Conservation (phyloP, 192 early-diverging fungal genomes). For the Backusella liffmaniae region DNA sequence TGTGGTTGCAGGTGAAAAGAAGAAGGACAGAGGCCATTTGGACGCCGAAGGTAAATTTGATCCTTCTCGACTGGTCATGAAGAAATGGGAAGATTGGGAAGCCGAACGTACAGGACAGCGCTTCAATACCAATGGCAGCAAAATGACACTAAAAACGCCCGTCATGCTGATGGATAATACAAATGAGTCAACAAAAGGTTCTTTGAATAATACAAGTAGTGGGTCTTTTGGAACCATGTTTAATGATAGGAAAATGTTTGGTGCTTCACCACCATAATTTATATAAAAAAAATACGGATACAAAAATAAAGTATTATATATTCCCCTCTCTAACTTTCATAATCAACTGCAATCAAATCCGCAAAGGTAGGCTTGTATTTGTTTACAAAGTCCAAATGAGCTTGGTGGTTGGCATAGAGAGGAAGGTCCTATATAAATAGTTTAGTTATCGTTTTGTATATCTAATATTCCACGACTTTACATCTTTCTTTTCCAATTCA, state of each 20-base stretch:
- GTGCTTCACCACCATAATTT: constrained; percentile 19
- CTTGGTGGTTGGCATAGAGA: constrained; percentile 22
- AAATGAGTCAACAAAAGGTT: neutral
- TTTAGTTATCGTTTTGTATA: too few species aligned
- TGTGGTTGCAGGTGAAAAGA: constrained; percentile 65
- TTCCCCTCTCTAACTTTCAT: constrained; percentile 16
- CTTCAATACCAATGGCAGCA: constrained; percentile 11
- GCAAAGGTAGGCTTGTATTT: constrained; percentile 17
- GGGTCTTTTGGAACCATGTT: constrained; percentile 22
- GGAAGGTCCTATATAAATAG: constrained; percentile 14
- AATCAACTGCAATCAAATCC: constrained; percentile 33
- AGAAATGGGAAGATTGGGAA: constrained; percentile 62
- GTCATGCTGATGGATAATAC: neutral
- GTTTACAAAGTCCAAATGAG: constrained; percentile 22
- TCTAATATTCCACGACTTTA: too few species aligned
- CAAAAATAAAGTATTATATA: neutral
- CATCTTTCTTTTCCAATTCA: constrained; percentile 34
- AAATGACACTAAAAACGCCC: constrained; percentile 24
- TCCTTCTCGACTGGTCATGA: constrained; percentile 50
- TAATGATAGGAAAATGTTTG: constrained; percentile 36
- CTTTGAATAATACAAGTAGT: constrained; percentile 9
- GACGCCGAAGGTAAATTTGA: constrained; percentile 77
- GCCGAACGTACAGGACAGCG: constrained; percentile 51
- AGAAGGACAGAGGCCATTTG: constrained; percentile 67
- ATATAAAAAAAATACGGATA: neutral